Evolutionary conservation across 208 protist species (phyloP), one percentile per base, ranked within the genome.

Genomic region (Acanthamoeba royreba): DNA sequence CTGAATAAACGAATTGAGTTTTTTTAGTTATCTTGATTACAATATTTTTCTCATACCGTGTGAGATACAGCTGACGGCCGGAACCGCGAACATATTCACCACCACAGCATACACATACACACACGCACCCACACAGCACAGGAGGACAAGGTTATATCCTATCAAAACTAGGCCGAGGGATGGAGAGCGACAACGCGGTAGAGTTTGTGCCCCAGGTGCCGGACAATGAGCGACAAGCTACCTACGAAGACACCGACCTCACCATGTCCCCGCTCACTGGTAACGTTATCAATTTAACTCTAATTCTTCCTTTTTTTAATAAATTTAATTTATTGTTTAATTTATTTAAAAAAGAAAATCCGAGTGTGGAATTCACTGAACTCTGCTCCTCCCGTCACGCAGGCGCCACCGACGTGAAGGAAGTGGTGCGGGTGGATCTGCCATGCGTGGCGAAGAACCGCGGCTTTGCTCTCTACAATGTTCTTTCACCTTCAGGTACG

Each of bases 211-310:
- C 77, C 13, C 47, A 31, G 19, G 45, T 87, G n/a, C 28, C 77
- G 47, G 45, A 87, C 25, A 58, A 58, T n/a, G 77, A 87, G 33
- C 38, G 47, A 22, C 77, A 87, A 55, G 47, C 42, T 31, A 58
- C 77, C 77, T 87, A 87, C 22, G 77, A 87, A 46, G 31, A 87
- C 43, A 87, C 77, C 77, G 38, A 49, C 77, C 77, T 87, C 77
- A 87, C 77, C 77, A 61, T 87, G 45, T 49, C 42, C 43, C 77
- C 77, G 8, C 77, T 87, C 4, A 87, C 77, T 4, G 40, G 40
- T 55, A 58, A 83, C 69, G 4, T 42, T 42, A 5, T n/a, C 69
- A 43, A 9, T 49, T 4, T 81, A 42, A n/a, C 4, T 13, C 69
- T 19, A 38, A 22, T 42, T 8, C 69, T 13, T 4, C 33, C 4